Evolutionary conservation across 2,329 filamentous ascomycete genomes (phyloP).

Genomic region (Fusarium lateritium): DNA sequence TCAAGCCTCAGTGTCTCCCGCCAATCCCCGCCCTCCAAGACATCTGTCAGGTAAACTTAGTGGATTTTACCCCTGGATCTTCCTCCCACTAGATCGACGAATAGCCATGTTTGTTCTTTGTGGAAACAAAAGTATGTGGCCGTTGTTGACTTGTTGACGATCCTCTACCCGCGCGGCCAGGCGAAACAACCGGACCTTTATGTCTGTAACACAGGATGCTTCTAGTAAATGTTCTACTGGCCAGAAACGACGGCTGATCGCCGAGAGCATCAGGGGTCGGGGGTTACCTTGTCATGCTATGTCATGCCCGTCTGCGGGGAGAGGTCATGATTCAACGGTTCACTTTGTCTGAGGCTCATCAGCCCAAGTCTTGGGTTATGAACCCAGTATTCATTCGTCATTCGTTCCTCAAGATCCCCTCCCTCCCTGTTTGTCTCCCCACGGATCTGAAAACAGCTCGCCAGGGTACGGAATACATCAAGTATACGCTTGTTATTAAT

Average conservation of each 20-base stretch:
- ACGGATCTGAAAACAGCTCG: slow-evolving; percentile 21
- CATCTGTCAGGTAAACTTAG: slow-evolving; percentile 29
- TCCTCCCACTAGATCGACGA: slow-evolving; percentile 2
- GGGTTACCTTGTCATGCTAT: slow-evolving; percentile 4
- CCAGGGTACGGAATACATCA: not conserved
- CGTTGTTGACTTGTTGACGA: slow-evolving; percentile 4
- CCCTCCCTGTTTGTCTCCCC: slow-evolving; percentile 20
- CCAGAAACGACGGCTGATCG: slow-evolving; percentile 30
- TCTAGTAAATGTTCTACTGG: slow-evolving; percentile 35
- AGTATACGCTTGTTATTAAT: slow-evolving; percentile 22
- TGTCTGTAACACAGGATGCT: slow-evolving; percentile 36
- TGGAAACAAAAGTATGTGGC: slow-evolving; percentile 9
- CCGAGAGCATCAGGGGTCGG: slow-evolving; percentile 28
- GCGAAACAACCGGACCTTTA: slow-evolving; percentile 43
- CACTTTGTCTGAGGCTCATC: slow-evolving; percentile 35
- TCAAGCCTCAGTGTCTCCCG: slow-evolving; percentile 20
- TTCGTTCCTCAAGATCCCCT: slow-evolving; percentile 28
- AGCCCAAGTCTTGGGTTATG: slow-evolving; percentile 17
- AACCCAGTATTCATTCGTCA: slow-evolving; percentile 22
- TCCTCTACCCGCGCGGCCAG: slow-evolving; percentile 46
- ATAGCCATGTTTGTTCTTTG: not conserved
- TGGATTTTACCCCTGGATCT: slow-evolving; percentile 32
- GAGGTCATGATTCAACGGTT: slow-evolving; percentile 29
- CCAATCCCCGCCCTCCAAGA: slow-evolving; percentile 28
- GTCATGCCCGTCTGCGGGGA: slow-evolving; percentile 27